Evolutionary conservation across 2,329 filamentous ascomycete species (phyloP).

Genomic region (Pseudogymnoascus pannorum): DNA sequence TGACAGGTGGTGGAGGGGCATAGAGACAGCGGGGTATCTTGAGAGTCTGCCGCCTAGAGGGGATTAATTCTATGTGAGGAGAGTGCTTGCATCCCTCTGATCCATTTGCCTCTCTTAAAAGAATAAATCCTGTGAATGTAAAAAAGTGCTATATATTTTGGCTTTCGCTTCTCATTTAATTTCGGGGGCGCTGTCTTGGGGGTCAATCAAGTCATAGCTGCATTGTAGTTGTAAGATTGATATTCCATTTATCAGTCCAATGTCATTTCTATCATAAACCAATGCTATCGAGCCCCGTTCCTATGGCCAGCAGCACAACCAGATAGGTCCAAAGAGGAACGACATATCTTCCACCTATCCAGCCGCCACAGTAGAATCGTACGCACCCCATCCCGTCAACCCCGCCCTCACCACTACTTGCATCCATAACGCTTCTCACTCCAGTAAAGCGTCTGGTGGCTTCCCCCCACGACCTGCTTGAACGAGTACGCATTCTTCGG

Average conservation of each 20-base stretch:
- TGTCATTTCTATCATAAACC: not conserved
- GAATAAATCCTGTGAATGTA: no score
- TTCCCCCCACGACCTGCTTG: not conserved
- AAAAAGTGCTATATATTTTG: no score
- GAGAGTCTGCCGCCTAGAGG: no score
- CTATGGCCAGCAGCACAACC: not conserved
- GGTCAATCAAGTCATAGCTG: not conserved
- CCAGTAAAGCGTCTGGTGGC: not conserved
- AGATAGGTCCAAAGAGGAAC: no score
- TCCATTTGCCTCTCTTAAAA: no score
- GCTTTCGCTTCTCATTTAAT: no score
- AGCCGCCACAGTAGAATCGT: not conserved
- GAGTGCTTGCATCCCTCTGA: no score
- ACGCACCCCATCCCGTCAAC: not conserved
- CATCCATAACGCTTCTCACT: slow-evolving; percentile 4
- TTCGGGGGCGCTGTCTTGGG: no score
- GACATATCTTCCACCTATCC: not conserved
- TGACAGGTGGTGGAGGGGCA: no score
- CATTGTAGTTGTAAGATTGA: not conserved
- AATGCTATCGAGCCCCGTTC: not conserved
- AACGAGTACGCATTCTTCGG: not conserved
- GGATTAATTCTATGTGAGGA: no score
- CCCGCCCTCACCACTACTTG: not conserved
- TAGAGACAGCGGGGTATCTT: no score
- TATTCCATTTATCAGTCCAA: not conserved